Percentiles rank a stretch among this genome's conserved stretches.
These are phyloP conservation scores for Xylariales sp. DNA, from an alignment of 2,329 filamentous ascomycete species.

Conservation along the genomic window DNA sequence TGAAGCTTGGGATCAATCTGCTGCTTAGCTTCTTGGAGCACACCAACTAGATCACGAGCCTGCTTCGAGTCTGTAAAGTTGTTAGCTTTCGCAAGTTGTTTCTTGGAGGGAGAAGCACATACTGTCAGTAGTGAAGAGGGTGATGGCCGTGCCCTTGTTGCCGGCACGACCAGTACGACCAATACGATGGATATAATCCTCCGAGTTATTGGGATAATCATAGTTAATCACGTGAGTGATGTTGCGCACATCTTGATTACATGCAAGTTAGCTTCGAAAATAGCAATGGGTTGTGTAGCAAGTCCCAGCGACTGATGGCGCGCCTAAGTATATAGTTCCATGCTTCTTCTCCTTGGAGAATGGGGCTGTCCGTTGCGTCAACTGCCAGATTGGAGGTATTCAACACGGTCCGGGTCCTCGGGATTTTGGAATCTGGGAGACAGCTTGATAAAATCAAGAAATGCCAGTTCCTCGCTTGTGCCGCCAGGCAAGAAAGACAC, in stretches of 20 bases:
- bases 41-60: slow-evolving; percentile 91
- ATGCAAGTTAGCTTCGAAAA: slow-evolving; percentile 71
- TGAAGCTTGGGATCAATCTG: slow-evolving; percentile 92
- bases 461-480: slow-evolving; percentile 77
- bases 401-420: slow-evolving; percentile 51
- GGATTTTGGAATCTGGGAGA: slow-evolving; percentile 53
- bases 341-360: slow-evolving; percentile 50
- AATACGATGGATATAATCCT: slow-evolving; percentile 97
- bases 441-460: slow-evolving; percentile 74
- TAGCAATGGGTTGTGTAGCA: slow-evolving; percentile 52
- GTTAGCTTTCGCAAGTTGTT: slow-evolving; percentile 29
- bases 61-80: slow-evolving; percentile 71
- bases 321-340: slow-evolving; percentile 48
- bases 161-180: slow-evolving; percentile 95
- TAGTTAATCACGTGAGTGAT: slow-evolving; percentile 99
- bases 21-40: slow-evolving; percentile 96
- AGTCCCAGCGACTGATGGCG: slow-evolving; percentile 54
- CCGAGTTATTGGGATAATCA: slow-evolving; percentile 99
- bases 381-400: slow-evolving; percentile 50
- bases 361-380: slow-evolving; percentile 58
- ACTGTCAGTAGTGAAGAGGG: slow-evolving; percentile 99
- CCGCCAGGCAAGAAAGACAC: slow-evolving; percentile 56
- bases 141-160: slow-evolving; percentile 92
- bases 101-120: slow-evolving; percentile 41
- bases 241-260: slow-evolving; percentile 93